Base-by-base conservation (phyloP, 2,329 filamentous ascomycete species). In the Talaromyces sp. region DNA sequence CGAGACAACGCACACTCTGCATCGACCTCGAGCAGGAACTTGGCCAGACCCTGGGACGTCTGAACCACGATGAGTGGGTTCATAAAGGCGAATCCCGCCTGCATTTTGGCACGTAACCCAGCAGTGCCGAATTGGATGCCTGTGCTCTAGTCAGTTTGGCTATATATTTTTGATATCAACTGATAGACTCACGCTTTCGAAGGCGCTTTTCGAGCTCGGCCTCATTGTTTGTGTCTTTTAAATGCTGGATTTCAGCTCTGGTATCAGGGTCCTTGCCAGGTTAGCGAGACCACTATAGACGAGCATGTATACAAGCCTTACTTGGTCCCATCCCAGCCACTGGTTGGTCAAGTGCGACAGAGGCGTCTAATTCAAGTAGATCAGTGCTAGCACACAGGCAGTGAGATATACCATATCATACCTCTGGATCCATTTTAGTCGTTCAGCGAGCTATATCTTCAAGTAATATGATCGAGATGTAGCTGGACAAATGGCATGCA, bases 11-110 rank as follows among this genome's bases (percentile, higher is more conserved):
- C 71, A n/a, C 56, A 30, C 19, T 78, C 72, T 8, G 75, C 65
- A 58, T 79, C 72, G 32, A 79, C 77, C 22, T 80, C 69, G 54
- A 82, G 72, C 28, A 88, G 75, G 67, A 86, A 87, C 64, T 81
- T 82, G 52, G 85, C 85, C 32, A 88, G 75, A n/a, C 86, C 86
- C 71, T 88, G 85, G 0, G 85, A 87, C 47, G 86, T 84, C 73
- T 88, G 83, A 60, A 86, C 85, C 62, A 86, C 81, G 0, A 83
- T 86, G 59, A 86, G 72, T 17, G 77, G 79, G 70, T 86, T 86
- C 78, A 86, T 84, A 65, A 80, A 82, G 2, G 85, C 80, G 70
- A 87, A 88, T 5, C 86, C 86, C 52, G 85, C 85, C 66, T 85
- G 82, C 86, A 88, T 88, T 42, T 81, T 80, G n/a, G 84, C 84